Base-by-base conservation (phyloP, 2,329 filamentous ascomycete genomes). In the Amesomyces nigricolor region DNA sequence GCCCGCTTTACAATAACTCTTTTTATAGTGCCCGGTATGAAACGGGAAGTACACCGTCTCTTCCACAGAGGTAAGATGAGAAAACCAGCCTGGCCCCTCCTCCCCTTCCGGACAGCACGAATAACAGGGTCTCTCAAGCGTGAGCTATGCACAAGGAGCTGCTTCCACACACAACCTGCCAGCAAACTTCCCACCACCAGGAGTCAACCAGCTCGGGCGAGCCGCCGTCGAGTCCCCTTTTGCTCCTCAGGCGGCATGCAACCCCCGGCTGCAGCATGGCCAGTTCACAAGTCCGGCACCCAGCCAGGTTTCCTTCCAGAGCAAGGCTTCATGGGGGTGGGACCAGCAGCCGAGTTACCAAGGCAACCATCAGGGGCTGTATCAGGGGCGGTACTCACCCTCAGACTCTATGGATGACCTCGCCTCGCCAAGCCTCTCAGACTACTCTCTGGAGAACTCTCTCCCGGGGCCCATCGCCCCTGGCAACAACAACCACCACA, bases 381-480 rank as follows among this genome's bases (percentile, higher is more conserved):
- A 68, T 42, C 74, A 73, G 58, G 76, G 72, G 48, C 72, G 75
- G 62, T 81, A 79, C 66, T 83, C 80, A 9, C 79, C 79, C 6
- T 75, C 77, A 42, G 79, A 81, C 62, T 82, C 79, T 22, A 73
- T 82, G 59, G 81, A 83, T 66, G 80, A 83, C 63, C 76, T 81
- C 64, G 73, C 75, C 39, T 83, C 82, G 16, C 78, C 81, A 29
- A 80, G 77, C 66, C 66, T 82, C 7, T 82, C 80, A n/a, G 83
- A 86, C 61, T 81, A 81, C 64, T 78, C 78, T 5, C 67, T 80
- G 61, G 82, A 86, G 51, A 76, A 78, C 62, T 72, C 73, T 65
- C 43, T 48, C 17, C 13, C 32, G 43, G 42, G 44, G 2, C 63
- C 70, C 53, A 65, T 71, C 37, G 69, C 72, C 35, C 68, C 72